Evolutionary conservation across 805 yeast genomes (phyloP).

Genomic region (Hanseniaspora meyeri): DNA sequence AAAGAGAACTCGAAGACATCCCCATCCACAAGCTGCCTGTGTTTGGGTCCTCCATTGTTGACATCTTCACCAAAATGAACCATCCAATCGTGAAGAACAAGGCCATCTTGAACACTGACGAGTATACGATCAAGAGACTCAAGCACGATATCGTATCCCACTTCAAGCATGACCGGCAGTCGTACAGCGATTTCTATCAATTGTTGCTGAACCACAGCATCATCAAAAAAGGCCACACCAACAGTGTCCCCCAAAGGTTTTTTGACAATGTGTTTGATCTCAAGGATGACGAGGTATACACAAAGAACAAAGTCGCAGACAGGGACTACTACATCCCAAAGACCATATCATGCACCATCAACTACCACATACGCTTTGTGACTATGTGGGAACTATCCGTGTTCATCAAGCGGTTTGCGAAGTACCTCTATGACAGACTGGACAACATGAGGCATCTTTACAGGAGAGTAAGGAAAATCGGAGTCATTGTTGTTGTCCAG

Average conservation of each 20-base stretch:
- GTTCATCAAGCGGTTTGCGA: constrained; percentile 1
- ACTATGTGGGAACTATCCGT: constrained; percentile 4
- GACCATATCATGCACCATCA: constrained; percentile 2
- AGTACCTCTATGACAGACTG: constrained; percentile 1
- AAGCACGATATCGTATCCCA: not conserved
- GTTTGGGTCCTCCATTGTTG: constrained; percentile 40
- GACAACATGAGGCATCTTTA: not conserved
- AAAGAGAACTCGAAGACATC: constrained; percentile 28
- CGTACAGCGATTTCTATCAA: not conserved
- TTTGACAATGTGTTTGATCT: not conserved
- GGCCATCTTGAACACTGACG: not conserved
- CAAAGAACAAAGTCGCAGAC: not conserved
- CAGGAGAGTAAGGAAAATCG: not conserved
- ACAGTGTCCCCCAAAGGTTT: not conserved
- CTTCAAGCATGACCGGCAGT: not conserved
- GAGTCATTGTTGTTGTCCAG: not conserved
- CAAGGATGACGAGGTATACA: not conserved
- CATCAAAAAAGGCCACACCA: not conserved
- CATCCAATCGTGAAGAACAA: not conserved
- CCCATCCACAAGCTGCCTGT: constrained; percentile 45
- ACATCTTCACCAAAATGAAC: constrained; percentile 34
- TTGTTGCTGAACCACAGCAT: not conserved
- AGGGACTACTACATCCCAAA: constrained; percentile 3
- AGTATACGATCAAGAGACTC: constrained; percentile 19
- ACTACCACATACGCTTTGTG: constrained; percentile 3